phyloP scores from a whole-genome alignment of 805 yeast genomes.

The Sugiyamaella floridensis region DNA sequence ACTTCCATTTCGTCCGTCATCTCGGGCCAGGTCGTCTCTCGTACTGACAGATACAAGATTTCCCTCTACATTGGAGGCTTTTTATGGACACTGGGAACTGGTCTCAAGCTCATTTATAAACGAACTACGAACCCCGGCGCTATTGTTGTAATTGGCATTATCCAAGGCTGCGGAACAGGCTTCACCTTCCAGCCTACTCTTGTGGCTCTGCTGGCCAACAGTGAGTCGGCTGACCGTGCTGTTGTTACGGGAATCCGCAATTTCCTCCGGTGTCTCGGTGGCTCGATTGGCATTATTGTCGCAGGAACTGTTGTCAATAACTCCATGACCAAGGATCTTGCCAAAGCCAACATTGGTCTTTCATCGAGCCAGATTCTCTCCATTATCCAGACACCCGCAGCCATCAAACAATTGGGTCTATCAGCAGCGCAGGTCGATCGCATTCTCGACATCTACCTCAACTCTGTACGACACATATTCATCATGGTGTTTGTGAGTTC shows the following conservation, averaged over 20 bases:
- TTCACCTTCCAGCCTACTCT: constrained; percentile 49
- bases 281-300: constrained; percentile 53
- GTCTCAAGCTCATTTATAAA: constrained; percentile 34
- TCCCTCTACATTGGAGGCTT: constrained; percentile 38
- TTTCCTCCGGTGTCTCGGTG: constrained; percentile 52
- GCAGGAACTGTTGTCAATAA: constrained; percentile 22
- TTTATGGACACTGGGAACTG: constrained; percentile 38
- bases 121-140: constrained; percentile 31
- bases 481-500: constrained; percentile 12
- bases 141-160: constrained; percentile 31
- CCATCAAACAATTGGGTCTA: constrained; percentile 2
- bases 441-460: constrained; percentile 16
- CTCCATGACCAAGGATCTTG: not conserved
- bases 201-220: constrained; percentile 50
- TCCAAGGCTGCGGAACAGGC: constrained; percentile 43
- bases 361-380: constrained; percentile 4
- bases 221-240: constrained; percentile 46
- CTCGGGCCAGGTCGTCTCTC: constrained; percentile 41
- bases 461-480: constrained; percentile 14
- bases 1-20: constrained; percentile 37
- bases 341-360: constrained; percentile 7
- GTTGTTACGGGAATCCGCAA: constrained; percentile 53
- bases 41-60: constrained; percentile 37
- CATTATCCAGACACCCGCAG: constrained; percentile 12
- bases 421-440: constrained; percentile 4